Conservation (phyloP, 345 rosid species). For the Corymbia maculata region DNA sequence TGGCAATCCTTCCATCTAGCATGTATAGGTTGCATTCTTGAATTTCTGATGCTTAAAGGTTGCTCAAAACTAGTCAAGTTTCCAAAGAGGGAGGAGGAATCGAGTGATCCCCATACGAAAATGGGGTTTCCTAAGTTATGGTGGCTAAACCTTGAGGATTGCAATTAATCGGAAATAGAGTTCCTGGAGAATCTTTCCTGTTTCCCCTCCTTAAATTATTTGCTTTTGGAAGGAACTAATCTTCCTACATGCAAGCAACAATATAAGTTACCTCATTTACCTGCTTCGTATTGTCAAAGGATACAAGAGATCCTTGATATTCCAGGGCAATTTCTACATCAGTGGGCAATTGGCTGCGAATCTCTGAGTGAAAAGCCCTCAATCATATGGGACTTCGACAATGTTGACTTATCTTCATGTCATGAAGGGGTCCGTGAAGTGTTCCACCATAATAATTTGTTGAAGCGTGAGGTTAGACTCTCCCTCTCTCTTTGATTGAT, state of each 20-base stretch:
- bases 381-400: fast-evolving
- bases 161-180: background rate
- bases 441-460: fast-evolving
- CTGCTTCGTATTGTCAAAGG: fast-evolving
- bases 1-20: background rate
- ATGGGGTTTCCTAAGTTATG: fast-evolving
- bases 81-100: background rate
- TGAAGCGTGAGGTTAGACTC: background rate
- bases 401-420: fast-evolving
- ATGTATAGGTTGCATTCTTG: background rate
- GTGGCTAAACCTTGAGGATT: fast-evolving
- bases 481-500: background rate
- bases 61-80: background rate
- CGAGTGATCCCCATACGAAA: background rate
- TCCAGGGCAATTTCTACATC: background rate
- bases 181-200: background rate
- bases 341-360: fast-evolving
- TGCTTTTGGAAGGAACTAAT: fast-evolving
- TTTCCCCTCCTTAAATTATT: fast-evolving
- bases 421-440: fast-evolving
- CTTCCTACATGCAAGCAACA: fast-evolving
- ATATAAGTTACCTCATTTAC: fast-evolving
- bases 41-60: fast-evolving
- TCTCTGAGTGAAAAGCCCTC: background rate
- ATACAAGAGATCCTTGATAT: background rate